Evolutionary conservation across 371 early-diverging fungal genomes (phyloP).

Genomic region (Rhizomucor pusillus): DNA sequence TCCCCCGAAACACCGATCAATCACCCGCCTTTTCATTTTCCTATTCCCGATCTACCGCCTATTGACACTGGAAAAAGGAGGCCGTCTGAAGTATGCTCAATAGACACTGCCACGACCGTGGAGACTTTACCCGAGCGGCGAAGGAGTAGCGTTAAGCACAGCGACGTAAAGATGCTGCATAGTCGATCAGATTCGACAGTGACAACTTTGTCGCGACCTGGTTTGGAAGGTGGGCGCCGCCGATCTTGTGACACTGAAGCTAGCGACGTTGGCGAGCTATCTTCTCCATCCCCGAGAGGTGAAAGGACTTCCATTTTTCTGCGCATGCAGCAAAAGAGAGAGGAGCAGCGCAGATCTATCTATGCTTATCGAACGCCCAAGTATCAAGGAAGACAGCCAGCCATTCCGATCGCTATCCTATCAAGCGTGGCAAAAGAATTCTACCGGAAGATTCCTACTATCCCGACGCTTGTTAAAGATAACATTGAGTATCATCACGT

Average conservation of each 20-base stretch:
- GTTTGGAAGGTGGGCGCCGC: slow-evolving; percentile 1
- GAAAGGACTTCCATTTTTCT: slow-evolving; percentile 15
- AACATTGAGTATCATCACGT: slow-evolving; percentile 74
- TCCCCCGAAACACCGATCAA: slow-evolving; percentile 8
- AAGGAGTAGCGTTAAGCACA: background rate
- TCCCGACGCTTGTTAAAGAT: slow-evolving; percentile 60
- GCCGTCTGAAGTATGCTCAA: slow-evolving; percentile 4
- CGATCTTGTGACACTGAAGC: slow-evolving; percentile 9
- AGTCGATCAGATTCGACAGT: slow-evolving; percentile 17
- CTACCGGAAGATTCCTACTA: slow-evolving; percentile 34
- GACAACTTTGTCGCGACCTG: background rate
- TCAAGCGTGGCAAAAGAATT: slow-evolving; percentile 76
- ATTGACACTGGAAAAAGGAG: background rate
- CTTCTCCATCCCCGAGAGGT: background rate
- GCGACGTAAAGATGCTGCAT: slow-evolving; percentile 1
- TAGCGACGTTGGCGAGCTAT: background rate
- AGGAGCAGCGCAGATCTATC: slow-evolving; percentile 34
- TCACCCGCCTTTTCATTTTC: background rate
- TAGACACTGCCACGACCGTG: slow-evolving; percentile 3
- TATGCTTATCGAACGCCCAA: slow-evolving; percentile 26
- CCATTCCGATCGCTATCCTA: slow-evolving; percentile 72
- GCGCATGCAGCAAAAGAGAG: slow-evolving; percentile 32
- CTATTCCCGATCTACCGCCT: background rate
- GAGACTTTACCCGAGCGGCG: background rate
- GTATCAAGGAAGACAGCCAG: slow-evolving; percentile 7